These are phyloP conservation scores for Penicillium fuscoglaucum DNA, from an alignment of 2,329 filamentous ascomycete genomes.

Conservation along the genomic window DNA sequence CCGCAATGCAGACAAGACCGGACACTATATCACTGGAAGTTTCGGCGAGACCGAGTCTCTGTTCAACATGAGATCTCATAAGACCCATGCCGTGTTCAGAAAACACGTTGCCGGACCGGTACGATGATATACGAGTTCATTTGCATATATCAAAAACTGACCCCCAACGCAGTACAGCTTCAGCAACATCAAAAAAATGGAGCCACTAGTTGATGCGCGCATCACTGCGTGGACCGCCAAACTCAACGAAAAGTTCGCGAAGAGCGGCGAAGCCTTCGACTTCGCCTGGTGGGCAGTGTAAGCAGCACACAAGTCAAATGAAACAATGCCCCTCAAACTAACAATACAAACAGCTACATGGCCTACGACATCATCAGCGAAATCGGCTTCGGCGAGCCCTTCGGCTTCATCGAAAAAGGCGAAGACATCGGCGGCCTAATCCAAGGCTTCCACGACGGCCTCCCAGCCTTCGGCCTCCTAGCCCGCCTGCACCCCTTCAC, in stretches of 20 bases:
- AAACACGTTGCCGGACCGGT: conserved; percentile 56
- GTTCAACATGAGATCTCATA: conserved; percentile 59
- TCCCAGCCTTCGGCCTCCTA: conserved; percentile 54
- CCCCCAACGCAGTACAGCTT: conserved; percentile 49
- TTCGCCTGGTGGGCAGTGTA: conserved; percentile 57
- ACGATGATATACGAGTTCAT: conserved; percentile 12
- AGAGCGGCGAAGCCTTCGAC: conserved; percentile 51
- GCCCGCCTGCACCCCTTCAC: conserved; percentile 56
- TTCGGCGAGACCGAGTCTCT: conserved; percentile 58
- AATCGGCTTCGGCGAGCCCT: conserved; percentile 56
- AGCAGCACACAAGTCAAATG: conserved; percentile 10
- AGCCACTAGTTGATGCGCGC: conserved; percentile 55
- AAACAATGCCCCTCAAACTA: background rate
- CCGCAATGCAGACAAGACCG: conserved; percentile 57
- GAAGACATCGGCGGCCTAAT: conserved; percentile 57
- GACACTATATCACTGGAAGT: conserved; percentile 60
- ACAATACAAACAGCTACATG: conserved; percentile 42
- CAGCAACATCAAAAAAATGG: conserved; percentile 59
- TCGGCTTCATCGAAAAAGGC: conserved; percentile 57
- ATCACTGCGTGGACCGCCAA: conserved; percentile 54
- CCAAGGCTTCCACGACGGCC: conserved; percentile 55
- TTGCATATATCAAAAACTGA: background rate
- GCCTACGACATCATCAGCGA: conserved; percentile 61
- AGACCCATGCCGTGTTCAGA: conserved; percentile 53
- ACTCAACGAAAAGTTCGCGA: conserved; percentile 50